Percentiles rank a stretch among this genome's conserved stretches.
These are phyloP conservation scores for Wickerhamiella dianesei DNA, from an alignment of 805 yeast species.

Conservation along the genomic window DNA sequence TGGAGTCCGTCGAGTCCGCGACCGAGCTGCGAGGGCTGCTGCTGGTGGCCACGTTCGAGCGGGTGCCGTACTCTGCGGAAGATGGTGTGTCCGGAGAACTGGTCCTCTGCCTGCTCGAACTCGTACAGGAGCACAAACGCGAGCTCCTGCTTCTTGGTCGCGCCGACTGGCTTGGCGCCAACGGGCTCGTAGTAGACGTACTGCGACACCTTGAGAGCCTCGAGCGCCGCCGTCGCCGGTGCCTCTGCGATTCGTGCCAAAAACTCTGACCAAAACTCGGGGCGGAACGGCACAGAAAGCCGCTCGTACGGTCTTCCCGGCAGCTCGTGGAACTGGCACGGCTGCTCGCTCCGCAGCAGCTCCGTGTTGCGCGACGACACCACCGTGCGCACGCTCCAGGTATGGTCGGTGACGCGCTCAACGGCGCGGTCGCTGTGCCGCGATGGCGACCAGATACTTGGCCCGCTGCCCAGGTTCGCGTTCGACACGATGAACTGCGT, in stretches of 20 bases:
- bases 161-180: conserved; percentile 8
- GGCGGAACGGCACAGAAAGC: conserved; percentile 25
- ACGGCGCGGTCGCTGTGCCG: neutral
- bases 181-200: conserved; percentile 13
- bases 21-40: conserved; percentile 4
- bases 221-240: conserved; percentile 20
- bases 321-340: conserved; percentile 11
- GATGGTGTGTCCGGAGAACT: conserved; percentile 26
- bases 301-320: conserved; percentile 16
- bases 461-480: neutral
- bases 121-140: conserved; percentile 25
- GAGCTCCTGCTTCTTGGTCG: conserved; percentile 14
- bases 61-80: conserved; percentile 22
- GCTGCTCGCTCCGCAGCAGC: conserved; percentile 15
- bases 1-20: neutral
- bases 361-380: conserved; percentile 24
- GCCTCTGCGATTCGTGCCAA: conserved; percentile 21
- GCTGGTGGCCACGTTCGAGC: conserved; percentile 2
- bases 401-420: conserved; percentile 11
- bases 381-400: conserved; percentile 21
- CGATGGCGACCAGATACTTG: neutral
- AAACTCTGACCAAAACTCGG: conserved; percentile 29
- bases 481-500: conserved; percentile 10
- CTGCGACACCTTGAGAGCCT: conserved; percentile 26
- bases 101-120: conserved; percentile 25